A percentile compares a stretch with the other conserved stretches of the same genome.
phyloP scores from a whole-genome alignment of 2,329 filamentous ascomycete species.

The Phialocephala sp. region DNA sequence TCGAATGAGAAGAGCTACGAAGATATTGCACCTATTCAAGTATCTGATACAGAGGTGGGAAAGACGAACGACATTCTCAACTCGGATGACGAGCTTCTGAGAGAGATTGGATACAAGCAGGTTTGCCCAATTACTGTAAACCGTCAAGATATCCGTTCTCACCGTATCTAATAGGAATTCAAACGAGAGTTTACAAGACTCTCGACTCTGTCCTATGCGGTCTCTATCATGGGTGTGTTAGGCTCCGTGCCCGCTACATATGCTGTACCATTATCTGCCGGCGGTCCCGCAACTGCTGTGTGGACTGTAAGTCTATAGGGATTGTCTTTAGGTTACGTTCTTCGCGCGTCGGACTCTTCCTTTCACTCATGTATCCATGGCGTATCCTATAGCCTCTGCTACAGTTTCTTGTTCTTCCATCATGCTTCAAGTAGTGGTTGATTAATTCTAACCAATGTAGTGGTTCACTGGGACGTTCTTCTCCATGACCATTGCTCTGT shows the following conservation, averaged over 20 bases:
- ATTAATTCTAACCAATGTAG: not conserved
- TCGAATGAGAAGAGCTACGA: slow-evolving; percentile 2
- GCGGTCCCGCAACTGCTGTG: not conserved
- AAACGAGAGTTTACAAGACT: not conserved
- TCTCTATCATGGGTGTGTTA: not conserved
- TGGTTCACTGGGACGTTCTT: slow-evolving; percentile 3
- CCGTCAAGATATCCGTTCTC: not conserved
- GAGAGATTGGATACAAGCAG: not conserved
- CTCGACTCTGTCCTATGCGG: not conserved
- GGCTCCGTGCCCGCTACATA: not conserved
- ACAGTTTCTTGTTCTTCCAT: not conserved
- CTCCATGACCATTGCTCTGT: not conserved
- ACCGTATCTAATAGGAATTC: not conserved
- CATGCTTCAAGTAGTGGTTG: not conserved
- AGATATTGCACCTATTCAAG: not conserved
- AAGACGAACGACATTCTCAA: not conserved
- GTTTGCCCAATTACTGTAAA: not conserved
- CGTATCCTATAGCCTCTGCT: not conserved
- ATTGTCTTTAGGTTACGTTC: not conserved
- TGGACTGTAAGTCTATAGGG: slow-evolving; percentile 1
- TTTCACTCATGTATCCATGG: not conserved
- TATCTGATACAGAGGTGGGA: not conserved
- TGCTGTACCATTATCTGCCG: slow-evolving; percentile 4
- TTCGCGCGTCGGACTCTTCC: not conserved
- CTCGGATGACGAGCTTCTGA: slow-evolving; percentile 1